phyloP scores from a whole-genome alignment of 139 green algal species.

The Chlorella sp. region DNA sequence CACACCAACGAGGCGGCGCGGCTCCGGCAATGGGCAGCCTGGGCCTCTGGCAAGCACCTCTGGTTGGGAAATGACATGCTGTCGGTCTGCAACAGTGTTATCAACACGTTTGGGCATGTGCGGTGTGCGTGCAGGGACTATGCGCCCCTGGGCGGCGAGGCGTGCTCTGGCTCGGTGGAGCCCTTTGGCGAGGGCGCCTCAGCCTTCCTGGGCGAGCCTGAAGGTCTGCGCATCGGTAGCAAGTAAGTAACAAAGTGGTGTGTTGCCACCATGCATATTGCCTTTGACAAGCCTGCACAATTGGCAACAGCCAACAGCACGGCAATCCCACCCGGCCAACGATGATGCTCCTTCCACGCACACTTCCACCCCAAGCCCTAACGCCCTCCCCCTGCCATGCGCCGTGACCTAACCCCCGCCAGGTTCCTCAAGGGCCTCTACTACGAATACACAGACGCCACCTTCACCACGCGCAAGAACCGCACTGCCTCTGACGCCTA shows the following conservation, averaged over 20 bases:
- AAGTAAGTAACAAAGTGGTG: conserved; percentile 7
- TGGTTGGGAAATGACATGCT: too few relatives aligned
- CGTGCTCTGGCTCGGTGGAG: conserved; percentile 29
- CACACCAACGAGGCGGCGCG: too few relatives aligned
- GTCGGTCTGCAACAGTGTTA: too few relatives aligned
- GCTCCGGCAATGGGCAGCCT: too few relatives aligned
- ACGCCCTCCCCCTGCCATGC: not conserved
- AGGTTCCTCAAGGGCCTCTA: conserved; percentile 52
- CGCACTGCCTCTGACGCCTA: conserved; percentile 36
- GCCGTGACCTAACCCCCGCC: not conserved
- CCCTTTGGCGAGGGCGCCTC: conserved; percentile 27
- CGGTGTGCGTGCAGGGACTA: conserved; percentile 32
- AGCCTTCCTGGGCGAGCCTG: conserved; percentile 26
- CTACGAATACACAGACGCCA: conserved; percentile 64
- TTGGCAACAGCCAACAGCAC: not conserved
- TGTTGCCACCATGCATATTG: not conserved
- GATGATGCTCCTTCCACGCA: not conserved
- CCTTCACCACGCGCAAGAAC: conserved; percentile 39
- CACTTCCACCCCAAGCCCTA: not conserved
- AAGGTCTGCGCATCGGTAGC: conserved; percentile 31
- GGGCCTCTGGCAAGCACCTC: too few relatives aligned
- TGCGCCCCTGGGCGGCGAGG: conserved; percentile 26
- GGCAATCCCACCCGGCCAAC: not conserved
- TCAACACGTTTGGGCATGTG: too few relatives aligned
- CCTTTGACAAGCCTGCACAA: not conserved